Percentiles rank a stretch among this genome's conserved stretches.
Conservation (phyloP, 2,329 filamentous ascomycete genomes). For the Clonostachys solani region DNA sequence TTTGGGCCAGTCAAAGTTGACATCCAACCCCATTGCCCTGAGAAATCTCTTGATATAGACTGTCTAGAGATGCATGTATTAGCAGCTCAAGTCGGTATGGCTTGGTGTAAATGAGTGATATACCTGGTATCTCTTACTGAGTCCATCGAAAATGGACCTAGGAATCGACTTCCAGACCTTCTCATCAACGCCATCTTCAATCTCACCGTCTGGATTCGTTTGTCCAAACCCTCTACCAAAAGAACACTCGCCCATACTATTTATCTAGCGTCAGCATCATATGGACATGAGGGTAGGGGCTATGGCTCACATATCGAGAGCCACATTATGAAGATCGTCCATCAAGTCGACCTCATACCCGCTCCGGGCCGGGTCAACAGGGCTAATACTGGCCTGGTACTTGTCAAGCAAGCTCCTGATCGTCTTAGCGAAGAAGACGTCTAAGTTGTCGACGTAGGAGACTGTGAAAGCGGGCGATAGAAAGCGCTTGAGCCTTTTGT, state of each 20-base stretch:
- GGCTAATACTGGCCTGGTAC: not conserved
- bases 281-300: too few relatives aligned
- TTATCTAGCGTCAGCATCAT: not conserved
- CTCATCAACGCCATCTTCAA: not conserved
- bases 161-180: not conserved
- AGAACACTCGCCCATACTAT: not conserved
- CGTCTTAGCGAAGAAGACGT: not conserved
- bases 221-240: not conserved
- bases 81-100: not conserved
- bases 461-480: not conserved
- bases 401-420: not conserved
- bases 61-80: not conserved
- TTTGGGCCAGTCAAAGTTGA: not conserved
- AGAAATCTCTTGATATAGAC: not conserved
- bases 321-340: not conserved
- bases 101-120: not conserved
- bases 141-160: not conserved
- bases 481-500: not conserved
- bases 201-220: not conserved
- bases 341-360: not conserved
- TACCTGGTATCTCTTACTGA: not conserved
- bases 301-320: not conserved
- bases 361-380: not conserved
- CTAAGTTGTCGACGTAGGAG: not conserved
- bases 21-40: not conserved